These are phyloP conservation scores for Luzula sylvatica DNA, from an alignment of 176 grass and related monocot species.

Conservation along the genomic window DNA sequence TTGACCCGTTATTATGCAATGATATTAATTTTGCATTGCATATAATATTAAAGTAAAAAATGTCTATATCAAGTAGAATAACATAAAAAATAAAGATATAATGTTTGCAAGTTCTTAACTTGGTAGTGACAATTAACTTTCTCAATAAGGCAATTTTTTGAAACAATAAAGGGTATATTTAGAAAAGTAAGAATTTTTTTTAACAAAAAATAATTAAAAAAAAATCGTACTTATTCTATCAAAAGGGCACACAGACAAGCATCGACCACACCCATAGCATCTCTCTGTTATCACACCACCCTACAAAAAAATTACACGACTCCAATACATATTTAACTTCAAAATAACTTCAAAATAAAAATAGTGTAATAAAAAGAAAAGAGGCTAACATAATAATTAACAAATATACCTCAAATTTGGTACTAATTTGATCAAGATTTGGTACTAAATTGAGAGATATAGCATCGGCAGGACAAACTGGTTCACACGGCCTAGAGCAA, in stretches of 20 bases:
- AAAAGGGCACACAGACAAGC: conserved; percentile 75
- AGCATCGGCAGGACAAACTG: conserved; percentile 77
- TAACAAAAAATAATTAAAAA: neutral
- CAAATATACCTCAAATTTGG: conserved; percentile 49
- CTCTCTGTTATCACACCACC: conserved; percentile 66
- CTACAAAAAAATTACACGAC: too few relatives aligned
- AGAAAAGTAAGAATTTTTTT: neutral
- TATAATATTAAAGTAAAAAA: neutral
- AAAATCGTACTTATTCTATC: conserved; percentile 72
- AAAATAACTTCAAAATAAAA: neutral
- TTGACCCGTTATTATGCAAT: too few relatives aligned
- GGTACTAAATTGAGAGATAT: conserved; percentile 28
- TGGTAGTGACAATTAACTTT: too few relatives aligned
- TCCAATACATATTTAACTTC: neutral
- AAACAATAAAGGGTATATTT: too few relatives aligned
- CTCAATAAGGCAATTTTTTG: neutral
- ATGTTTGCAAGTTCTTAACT: too few relatives aligned
- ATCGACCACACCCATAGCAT: conserved; percentile 82
- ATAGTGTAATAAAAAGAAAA: neutral
- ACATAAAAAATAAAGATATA: too few relatives aligned
- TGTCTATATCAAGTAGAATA: too few relatives aligned
- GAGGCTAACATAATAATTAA: conserved; percentile 6
- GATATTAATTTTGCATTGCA: conserved; percentile 1
- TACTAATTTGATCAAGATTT: conserved; percentile 17
- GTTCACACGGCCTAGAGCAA: conserved; percentile 82